Evolutionary conservation across 441 rosid genomes (phyloP), one percentile per base, ranked within the genome.

Genomic region (Mallotus japonicus): DNA sequence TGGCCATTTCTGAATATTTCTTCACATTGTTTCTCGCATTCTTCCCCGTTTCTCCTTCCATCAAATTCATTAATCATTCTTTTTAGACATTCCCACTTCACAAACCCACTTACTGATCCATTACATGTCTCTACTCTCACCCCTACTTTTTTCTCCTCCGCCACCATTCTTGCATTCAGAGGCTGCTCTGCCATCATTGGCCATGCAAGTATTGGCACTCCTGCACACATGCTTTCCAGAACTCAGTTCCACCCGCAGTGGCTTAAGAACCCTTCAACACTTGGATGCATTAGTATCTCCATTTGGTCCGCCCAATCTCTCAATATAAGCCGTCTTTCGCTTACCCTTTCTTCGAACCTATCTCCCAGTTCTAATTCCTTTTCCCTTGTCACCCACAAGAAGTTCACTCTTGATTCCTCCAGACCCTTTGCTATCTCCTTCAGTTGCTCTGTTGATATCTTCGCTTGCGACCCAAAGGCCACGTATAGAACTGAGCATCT

Each of bases 221-320:
- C 92, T 0, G 83, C 86, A n/a, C 91, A 82, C 50, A 91, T 75
- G 75, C 91, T 88, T 78, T 88, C 98, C 71, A 86, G 56, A 1
- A 81, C 80, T 5, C 93, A 91, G 69, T 91, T 92, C 98, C 95
- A 89, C 14, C 93, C 97, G 28, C 98, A 91, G 65, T 91, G 97
- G 46, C 92, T 90, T 71, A 90, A 53, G 46, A 86, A 86, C 24
- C 95, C 93, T 81, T 72, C 15, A 19, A 91, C 83, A 60, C 89
- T 79, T 17, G 40, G 73, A 79, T 91, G 96, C 70, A 40, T 72
- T 22, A 92, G 40, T 62, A 89, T 89, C 77, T 84, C 87, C 72
- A 79, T 81, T 66, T 91, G 91, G 22, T 89, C 81, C 3, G 88
- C 96, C 95, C 96, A 92, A 5, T 85, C 89, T 69, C 78, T 83